Evolutionary conservation across 73 alveolate genomes (phyloP).

Genomic region (Paramecium octaurelia): DNA sequence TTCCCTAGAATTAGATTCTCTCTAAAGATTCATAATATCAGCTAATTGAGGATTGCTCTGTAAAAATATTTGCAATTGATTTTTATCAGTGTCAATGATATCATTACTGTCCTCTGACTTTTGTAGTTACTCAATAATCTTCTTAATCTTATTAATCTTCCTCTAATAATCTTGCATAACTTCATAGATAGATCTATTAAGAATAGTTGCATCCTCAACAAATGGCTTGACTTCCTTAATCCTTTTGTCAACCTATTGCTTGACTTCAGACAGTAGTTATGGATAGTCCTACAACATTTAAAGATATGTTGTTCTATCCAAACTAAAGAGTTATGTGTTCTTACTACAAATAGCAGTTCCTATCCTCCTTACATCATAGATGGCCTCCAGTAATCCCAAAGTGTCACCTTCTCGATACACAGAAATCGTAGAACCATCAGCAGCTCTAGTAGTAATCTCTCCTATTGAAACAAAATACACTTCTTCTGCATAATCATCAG

Average conservation of each 20-base stretch:
- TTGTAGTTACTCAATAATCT: neutral
- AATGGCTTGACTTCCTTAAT: slow-evolving; percentile 43
- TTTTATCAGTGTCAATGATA: neutral
- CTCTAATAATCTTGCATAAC: slow-evolving; percentile 42
- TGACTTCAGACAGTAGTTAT: slow-evolving; percentile 8
- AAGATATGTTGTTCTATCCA: slow-evolving; percentile 28
- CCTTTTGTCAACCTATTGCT: neutral
- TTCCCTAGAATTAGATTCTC: neutral
- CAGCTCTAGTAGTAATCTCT: slow-evolving; percentile 39
- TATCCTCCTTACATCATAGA: slow-evolving; percentile 25
- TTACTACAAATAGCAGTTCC: slow-evolving; percentile 40
- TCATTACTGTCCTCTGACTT: slow-evolving; percentile 32
- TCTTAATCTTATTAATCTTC: slow-evolving; percentile 1
- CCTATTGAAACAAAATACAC: slow-evolving; percentile 40
- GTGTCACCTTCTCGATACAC: slow-evolving; percentile 36
- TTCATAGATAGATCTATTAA: slow-evolving; percentile 11
- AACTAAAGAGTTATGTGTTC: slow-evolving; percentile 28
- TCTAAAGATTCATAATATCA: neutral
- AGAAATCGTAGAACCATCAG: slow-evolving; percentile 35
- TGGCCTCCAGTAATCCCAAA: slow-evolving; percentile 20
- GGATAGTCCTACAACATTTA: slow-evolving; percentile 23
- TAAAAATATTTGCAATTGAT: neutral
- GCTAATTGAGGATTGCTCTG: neutral
- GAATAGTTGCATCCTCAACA: slow-evolving; percentile 8
- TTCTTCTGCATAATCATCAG: slow-evolving; percentile 55